These are phyloP conservation scores for Lactarius hengduanensis DNA, from an alignment of 768 basidiomycete species.

Conservation along the genomic window DNA sequence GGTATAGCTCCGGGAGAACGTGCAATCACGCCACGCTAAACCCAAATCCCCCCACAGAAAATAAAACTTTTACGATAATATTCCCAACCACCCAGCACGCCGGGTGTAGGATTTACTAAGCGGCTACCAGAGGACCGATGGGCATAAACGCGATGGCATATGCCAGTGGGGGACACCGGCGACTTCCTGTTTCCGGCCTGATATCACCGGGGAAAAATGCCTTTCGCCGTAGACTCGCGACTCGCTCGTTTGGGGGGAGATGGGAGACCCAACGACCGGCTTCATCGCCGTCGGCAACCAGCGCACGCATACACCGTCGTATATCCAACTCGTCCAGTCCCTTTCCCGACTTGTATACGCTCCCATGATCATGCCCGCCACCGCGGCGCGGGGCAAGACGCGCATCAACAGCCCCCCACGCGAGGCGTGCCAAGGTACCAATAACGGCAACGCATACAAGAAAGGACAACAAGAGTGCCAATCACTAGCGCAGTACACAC, in stretches of 20 bases:
- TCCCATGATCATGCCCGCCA: not conserved
- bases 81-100: not conserved
- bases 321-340: not conserved
- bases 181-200: not conserved
- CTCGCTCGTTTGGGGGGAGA: not conserved
- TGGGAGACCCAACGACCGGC: not conserved
- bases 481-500: not conserved
- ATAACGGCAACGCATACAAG: not conserved
- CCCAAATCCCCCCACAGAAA: not conserved
- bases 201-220: not conserved
- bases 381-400: slow-evolving; percentile 2
- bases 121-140: not conserved
- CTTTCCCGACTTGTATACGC: not conserved
- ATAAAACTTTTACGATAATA: not conserved
- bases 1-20: not conserved
- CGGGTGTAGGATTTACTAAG: not conserved
- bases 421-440: not conserved
- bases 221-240: not conserved
- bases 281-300: not conserved
- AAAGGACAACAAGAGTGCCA: not conserved
- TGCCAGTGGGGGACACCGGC: not conserved
- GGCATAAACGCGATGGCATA: not conserved
- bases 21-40: not conserved
- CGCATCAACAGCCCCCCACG: not conserved
- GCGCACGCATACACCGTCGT: not conserved